Evolutionary conservation across 495 filamentous ascomycete species (phyloP).

Genomic region (Hamigera avellanea): DNA sequence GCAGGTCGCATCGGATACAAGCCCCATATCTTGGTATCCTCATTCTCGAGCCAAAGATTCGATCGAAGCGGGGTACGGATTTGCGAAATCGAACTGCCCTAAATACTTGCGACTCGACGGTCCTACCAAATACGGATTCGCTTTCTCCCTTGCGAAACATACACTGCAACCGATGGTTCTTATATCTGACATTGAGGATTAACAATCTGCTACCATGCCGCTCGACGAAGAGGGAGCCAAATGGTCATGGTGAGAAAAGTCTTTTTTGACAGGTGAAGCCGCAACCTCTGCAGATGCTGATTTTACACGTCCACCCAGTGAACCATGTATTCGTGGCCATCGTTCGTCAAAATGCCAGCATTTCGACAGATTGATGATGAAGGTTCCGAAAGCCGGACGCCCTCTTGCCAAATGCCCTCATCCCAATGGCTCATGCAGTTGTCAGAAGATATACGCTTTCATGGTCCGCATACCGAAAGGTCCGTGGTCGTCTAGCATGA

Average conservation of each 20-base stretch:
- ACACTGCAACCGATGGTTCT: too few relatives aligned
- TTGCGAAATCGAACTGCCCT: too few relatives aligned
- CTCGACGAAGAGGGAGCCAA: constrained; percentile 35
- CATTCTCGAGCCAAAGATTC: too few relatives aligned
- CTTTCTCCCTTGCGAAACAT: too few relatives aligned
- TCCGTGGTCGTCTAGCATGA: constrained; percentile 6
- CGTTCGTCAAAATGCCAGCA: constrained; percentile 78
- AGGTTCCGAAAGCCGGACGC: constrained; percentile 69
- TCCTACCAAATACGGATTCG: too few relatives aligned
- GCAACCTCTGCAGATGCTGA: background rate
- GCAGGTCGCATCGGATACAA: too few relatives aligned
- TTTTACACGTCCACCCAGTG: constrained; percentile 33
- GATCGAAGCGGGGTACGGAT: too few relatives aligned
- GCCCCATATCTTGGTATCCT: too few relatives aligned
- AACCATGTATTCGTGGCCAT: constrained; percentile 77
- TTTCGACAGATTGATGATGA: constrained; percentile 60
- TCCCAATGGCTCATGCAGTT: constrained; percentile 48
- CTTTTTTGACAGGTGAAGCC: too few relatives aligned
- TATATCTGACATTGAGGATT: constrained; percentile 3
- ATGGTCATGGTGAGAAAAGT: constrained; percentile 37
- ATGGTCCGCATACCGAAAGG: constrained; percentile 42
- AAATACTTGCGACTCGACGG: too few relatives aligned
- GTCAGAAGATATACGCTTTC: constrained; percentile 37
- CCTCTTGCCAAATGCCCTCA: constrained; percentile 71
- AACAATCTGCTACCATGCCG: constrained; percentile 24